Conservation (phyloP, 805 yeast species). For the Candida endomychidarum region DNA sequence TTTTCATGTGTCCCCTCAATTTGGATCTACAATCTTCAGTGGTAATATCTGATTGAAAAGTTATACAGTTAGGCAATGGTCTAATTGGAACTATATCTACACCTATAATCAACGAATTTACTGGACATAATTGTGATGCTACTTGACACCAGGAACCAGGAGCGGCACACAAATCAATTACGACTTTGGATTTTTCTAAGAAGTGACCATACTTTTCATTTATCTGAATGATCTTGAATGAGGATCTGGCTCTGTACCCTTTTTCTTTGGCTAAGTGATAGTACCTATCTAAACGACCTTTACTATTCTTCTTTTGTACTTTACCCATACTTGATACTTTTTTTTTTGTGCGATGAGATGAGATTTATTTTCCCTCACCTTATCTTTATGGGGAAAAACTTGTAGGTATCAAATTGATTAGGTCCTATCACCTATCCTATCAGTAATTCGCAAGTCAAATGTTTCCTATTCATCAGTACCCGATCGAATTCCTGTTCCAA, state of each 20-base stretch:
- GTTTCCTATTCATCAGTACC: no score
- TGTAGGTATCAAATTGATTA: no score
- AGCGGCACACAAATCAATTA: conserved; percentile 97
- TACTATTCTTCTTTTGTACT: conserved; percentile 90
- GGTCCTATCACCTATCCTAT: no score
- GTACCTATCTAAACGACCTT: conserved; percentile 99
- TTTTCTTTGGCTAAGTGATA: conserved; percentile 95
- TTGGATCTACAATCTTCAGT: conserved; percentile 96
- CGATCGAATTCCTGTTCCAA: no score
- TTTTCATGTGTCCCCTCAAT: conserved; percentile 92
- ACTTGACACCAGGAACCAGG: conserved; percentile 97
- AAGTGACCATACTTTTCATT: conserved; percentile 97
- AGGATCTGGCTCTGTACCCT: conserved; percentile 98
- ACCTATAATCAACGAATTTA: conserved; percentile 91
- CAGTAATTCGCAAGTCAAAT: no score
- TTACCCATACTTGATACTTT: conserved; percentile 61
- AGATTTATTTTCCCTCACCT: background rate
- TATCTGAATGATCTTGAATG: conserved; percentile 91
- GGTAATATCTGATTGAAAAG: conserved; percentile 95
- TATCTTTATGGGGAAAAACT: background rate
- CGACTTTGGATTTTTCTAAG: conserved; percentile 90
- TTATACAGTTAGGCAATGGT: conserved; percentile 90
- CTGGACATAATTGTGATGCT: conserved; percentile 89
- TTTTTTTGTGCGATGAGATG: conserved; percentile 14
- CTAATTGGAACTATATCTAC: conserved; percentile 99